A percentile compares a stretch with the other conserved stretches of the same genome.
These are phyloP conservation scores for Chaetoceros muelleri DNA, from an alignment of 108 stramenopile genomes.

Conservation along the genomic window DNA sequence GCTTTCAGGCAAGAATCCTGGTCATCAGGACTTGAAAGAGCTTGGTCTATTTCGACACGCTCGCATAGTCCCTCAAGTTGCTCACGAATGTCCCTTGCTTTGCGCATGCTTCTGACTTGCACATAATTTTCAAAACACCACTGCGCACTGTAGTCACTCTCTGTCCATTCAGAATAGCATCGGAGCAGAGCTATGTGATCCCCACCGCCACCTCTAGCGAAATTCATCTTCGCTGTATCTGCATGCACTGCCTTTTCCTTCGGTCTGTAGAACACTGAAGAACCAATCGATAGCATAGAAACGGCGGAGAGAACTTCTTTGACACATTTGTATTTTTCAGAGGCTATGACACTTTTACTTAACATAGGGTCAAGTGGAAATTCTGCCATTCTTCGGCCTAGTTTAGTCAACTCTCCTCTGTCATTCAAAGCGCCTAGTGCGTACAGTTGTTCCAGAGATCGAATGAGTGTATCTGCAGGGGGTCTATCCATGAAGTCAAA, in stretches of 20 bases:
- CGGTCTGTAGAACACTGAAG: conserved; percentile 93
- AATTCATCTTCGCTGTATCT: conserved; percentile 93
- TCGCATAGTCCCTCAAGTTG: conserved; percentile 97
- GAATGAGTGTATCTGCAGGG: conserved; percentile 92
- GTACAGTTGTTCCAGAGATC: conserved; percentile 94
- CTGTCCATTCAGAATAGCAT: conserved; percentile 92
- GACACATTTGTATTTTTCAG: conserved; percentile 90
- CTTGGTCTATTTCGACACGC: conserved; percentile 90
- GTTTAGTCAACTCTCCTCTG: conserved; percentile 94
- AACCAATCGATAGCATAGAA: conserved; percentile 91
- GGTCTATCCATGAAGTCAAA: conserved; percentile 99
- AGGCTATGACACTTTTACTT: conserved; percentile 88
- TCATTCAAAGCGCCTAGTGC: conserved; percentile 99
- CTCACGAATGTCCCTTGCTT: conserved; percentile 95
- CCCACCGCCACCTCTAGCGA: conserved; percentile 95
- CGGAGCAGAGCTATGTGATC: conserved; percentile 89
- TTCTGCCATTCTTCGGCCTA: conserved; percentile 98
- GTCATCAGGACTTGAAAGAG: conserved; percentile 54
- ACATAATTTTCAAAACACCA: conserved; percentile 99
- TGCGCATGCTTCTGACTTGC: conserved; percentile 87
- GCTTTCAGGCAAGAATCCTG: conserved; percentile 80
- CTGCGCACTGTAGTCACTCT: conserved; percentile 83
- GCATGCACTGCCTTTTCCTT: conserved; percentile 98
- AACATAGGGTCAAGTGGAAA: conserved; percentile 98
- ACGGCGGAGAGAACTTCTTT: conserved; percentile 89